These are phyloP conservation scores for Chalciporus sphaerocephalus DNA, from an alignment of 768 basidiomycete species.

Conservation along the genomic window DNA sequence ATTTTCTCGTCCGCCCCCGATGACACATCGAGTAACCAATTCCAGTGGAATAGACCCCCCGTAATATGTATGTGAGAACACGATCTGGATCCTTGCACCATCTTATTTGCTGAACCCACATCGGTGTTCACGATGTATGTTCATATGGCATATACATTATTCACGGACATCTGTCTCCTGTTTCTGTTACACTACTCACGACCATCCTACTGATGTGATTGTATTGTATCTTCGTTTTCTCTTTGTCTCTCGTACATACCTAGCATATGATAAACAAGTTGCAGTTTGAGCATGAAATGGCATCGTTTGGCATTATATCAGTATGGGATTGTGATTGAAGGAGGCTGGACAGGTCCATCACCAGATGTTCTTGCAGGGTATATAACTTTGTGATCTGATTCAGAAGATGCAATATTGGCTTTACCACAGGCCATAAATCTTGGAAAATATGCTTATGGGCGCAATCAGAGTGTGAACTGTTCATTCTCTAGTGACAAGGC, in stretches of 20 bases:
- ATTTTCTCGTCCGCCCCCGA: constrained; percentile 37
- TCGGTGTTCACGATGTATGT: background rate
- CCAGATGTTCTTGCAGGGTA: too few relatives aligned
- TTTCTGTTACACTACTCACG: constrained; percentile 18
- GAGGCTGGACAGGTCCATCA: too few relatives aligned
- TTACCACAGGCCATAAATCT: too few relatives aligned
- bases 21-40: constrained; percentile 3
- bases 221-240: constrained; percentile 17
- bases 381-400: too few relatives aligned
- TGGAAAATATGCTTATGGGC: too few relatives aligned
- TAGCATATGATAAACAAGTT: background rate
- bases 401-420: too few relatives aligned
- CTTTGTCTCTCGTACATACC: constrained; percentile 15
- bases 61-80: constrained; percentile 6
- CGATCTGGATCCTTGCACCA: background rate
- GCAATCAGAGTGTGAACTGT: too few relatives aligned
- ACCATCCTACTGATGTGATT: constrained; percentile 16
- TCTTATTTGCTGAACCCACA: background rate
- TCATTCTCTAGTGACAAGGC: too few relatives aligned
- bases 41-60: constrained; percentile 6
- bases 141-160: constrained; percentile 20
- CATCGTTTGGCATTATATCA: too few relatives aligned
- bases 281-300: background rate
- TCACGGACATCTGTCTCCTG: constrained; percentile 5
- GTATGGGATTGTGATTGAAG: too few relatives aligned